Conservation (phyloP, 2,329 filamentous ascomycete genomes). For the Ascochyta viciae-villosae region DNA sequence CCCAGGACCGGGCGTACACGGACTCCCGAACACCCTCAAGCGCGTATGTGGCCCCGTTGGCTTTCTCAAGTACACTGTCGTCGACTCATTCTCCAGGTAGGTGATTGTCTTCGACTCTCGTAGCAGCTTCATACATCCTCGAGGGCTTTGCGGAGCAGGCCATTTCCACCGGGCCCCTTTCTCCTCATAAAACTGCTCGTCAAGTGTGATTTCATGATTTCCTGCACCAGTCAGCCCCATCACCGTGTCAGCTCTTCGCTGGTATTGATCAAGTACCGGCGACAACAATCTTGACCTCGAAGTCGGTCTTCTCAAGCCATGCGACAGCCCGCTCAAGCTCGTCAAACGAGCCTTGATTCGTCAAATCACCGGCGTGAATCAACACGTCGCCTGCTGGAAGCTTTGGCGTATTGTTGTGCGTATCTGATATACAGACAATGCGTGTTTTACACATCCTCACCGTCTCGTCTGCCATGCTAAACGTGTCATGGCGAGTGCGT, state of each 20-base stretch:
- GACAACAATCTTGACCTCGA: slow-evolving; percentile 74
- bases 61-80: slow-evolving; percentile 61
- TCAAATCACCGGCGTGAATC: slow-evolving; percentile 78
- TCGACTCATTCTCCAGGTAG: slow-evolving; percentile 68
- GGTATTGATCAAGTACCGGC: slow-evolving; percentile 60
- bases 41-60: slow-evolving; percentile 56
- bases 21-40: slow-evolving; percentile 75
- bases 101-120: slow-evolving; percentile 60
- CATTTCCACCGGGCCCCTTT: slow-evolving; percentile 65
- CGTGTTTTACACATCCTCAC: slow-evolving; percentile 55
- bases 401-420: slow-evolving; percentile 70
- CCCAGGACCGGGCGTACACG: slow-evolving; percentile 63
- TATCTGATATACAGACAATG: slow-evolving; percentile 79
- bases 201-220: slow-evolving; percentile 78
- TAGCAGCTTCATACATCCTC: slow-evolving; percentile 63
- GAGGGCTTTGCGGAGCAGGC: slow-evolving; percentile 60
- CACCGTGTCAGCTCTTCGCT: neutral
- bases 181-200: slow-evolving; percentile 65
- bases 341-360: slow-evolving; percentile 69
- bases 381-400: slow-evolving; percentile 76
- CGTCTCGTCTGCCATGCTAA: slow-evolving; percentile 1
- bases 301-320: slow-evolving; percentile 73
- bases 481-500: neutral
- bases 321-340: slow-evolving; percentile 67
- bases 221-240: slow-evolving; percentile 54